Base-by-base conservation (phyloP, 768 basidiomycete species). In the Kwoniella sp. region DNA sequence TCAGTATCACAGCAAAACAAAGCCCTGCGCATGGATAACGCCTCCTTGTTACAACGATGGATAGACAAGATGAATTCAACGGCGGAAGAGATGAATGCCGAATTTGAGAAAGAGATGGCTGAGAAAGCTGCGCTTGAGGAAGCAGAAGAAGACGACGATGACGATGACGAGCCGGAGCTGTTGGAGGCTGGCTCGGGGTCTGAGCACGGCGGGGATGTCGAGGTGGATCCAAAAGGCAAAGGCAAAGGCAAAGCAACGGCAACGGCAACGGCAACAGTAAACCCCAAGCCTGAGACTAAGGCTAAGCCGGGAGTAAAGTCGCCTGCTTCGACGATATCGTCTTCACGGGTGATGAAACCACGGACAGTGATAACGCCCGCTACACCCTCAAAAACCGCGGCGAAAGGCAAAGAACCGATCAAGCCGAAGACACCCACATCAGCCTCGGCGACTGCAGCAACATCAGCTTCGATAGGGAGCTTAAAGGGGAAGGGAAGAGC, bases 11-110 rank as follows among this genome's bases (percentile, higher is more conserved):
- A 92, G 65, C 88, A 91, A 36, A 96, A 95, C 77, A 84, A 87
- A 73, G 88, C 83, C n/a, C 85, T 99, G 33, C 86, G 87, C 54
- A 89, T 88, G 72, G 95, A 99, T 79, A 99, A 99, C 72, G 93
- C 93, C 25, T 89, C 91, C 73, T 86, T 99, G 26, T 84, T 98
- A 1, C 92, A 96, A 78, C 88, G 95, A 19, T 99, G 96, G 95
- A 84, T 98, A 9, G 96, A 98, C 73, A 88, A 89, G 68, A 96
- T 96, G 81, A 92, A 96, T 77, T 82, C 84, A 13, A 93, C 94
- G 73, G 95, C 90, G 9, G 92, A 93, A 80, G 88, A 88, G 81
- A 90, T 99, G 90, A 97, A 98, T 81, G 90, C 90, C 72, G 91
- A 70, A n/a, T 77, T 78, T 55, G 78, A 79, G 59, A 62, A 72